Percentiles rank a stretch among this genome's conserved stretches.
Conservation (phyloP, 208 protist species). For the Acanthamoeba quina region DNA sequence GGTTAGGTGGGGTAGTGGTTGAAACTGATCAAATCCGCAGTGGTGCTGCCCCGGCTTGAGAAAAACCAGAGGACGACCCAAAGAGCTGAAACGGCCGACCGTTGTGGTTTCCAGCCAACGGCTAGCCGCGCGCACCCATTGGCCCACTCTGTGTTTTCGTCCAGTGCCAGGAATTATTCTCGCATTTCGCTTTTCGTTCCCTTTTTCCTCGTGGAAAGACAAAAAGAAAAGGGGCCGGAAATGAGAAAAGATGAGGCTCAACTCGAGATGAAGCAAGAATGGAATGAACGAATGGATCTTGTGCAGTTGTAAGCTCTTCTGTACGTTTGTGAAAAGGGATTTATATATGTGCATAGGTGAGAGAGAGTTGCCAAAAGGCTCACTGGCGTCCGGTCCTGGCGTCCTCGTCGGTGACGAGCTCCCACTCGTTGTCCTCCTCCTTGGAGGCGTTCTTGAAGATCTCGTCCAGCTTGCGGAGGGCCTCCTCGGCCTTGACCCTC, state of each 20-base stretch:
- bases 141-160: neutral
- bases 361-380: neutral
- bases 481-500: constrained; percentile 19
- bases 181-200: neutral
- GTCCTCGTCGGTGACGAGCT: neutral
- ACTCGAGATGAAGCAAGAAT: too few relatives aligned
- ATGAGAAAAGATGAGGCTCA: too few relatives aligned
- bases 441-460: neutral
- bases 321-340: neutral
- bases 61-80: neutral
- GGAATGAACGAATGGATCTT: too few relatives aligned
- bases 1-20: neutral
- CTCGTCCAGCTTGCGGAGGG: constrained; percentile 48
- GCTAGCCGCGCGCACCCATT: neutral
- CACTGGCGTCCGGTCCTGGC: neutral
- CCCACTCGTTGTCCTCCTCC: constrained; percentile 44
- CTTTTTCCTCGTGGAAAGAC: neutral
- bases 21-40: neutral
- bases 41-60: neutral
- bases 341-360: neutral
- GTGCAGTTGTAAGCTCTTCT: neutral
- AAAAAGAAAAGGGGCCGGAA: too few relatives aligned
- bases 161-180: neutral
- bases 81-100: neutral
- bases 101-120: neutral